These are phyloP conservation scores for Chalciporus pseudorubinellus DNA, from an alignment of 768 basidiomycete genomes.

Conservation along the genomic window DNA sequence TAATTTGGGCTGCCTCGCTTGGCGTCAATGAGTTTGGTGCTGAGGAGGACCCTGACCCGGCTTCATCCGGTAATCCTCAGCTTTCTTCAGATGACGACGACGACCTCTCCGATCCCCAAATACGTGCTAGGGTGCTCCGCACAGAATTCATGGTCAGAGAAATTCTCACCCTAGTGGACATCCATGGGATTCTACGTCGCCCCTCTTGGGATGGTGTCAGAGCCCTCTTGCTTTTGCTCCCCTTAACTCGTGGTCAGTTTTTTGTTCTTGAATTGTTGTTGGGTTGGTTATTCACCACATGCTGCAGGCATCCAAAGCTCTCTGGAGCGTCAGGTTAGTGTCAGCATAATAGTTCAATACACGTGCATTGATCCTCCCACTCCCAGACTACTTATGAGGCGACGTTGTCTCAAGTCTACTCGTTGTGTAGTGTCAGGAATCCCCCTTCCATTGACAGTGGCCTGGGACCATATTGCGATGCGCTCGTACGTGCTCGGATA, in stretches of 20 bases:
- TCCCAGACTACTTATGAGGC: constrained; percentile 71
- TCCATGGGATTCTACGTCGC: constrained; percentile 71
- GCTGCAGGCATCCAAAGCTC: constrained; percentile 26
- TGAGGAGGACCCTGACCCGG: constrained; percentile 35
- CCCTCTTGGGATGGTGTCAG: constrained; percentile 88
- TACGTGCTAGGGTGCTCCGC: constrained; percentile 48
- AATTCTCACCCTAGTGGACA: constrained; percentile 77
- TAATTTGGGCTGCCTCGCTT: constrained; percentile 87
- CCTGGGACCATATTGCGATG: constrained; percentile 54
- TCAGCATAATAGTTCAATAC: neutral
- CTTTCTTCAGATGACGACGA: constrained; percentile 19
- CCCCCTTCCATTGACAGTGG: constrained; percentile 47
- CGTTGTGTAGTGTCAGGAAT: constrained; percentile 59
- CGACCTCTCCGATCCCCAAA: constrained; percentile 35
- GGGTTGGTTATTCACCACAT: constrained; percentile 7
- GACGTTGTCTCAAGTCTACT: constrained; percentile 77
- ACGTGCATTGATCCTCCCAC: constrained; percentile 8
- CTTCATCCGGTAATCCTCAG: constrained; percentile 2
- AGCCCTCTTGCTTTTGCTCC: constrained; percentile 72
- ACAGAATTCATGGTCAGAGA: constrained; percentile 73
- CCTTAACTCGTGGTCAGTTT: constrained; percentile 76
- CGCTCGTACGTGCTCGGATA: constrained; percentile 66
- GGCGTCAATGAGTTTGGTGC: constrained; percentile 79
- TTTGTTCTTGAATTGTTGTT: neutral
- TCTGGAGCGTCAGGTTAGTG: constrained; percentile 24